A percentile compares a stretch with the other conserved stretches of the same genome.
phyloP scores from a whole-genome alignment of 371 early-diverging fungal species.

The Lichtheimia hyalospora region DNA sequence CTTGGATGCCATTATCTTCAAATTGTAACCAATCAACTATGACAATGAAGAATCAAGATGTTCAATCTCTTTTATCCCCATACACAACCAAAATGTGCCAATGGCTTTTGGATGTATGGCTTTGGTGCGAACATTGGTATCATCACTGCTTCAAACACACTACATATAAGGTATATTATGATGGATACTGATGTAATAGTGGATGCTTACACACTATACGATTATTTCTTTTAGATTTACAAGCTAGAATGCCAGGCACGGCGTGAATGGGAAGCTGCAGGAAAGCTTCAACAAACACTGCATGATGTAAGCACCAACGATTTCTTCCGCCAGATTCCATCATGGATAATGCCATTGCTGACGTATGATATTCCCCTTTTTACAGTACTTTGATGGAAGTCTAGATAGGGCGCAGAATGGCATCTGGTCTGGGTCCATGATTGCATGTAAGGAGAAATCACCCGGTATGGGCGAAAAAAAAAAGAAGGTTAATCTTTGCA shows the following conservation, averaged over 20 bases:
- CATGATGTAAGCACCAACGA: constrained; percentile 6
- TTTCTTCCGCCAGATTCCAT: too few species aligned
- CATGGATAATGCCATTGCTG: background rate
- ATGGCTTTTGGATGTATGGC: constrained; percentile 4
- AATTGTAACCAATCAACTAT: background rate
- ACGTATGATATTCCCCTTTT: background rate
- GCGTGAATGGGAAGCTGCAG: constrained; percentile 22
- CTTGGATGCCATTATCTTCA: background rate
- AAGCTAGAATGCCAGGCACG: constrained; percentile 12
- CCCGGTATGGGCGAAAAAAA: too few species aligned
- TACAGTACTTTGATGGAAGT: constrained; percentile 21
- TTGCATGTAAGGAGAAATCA: background rate
- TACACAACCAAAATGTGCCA: background rate
- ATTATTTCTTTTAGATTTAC: constrained; percentile 5
- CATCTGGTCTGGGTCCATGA: constrained; percentile 5
- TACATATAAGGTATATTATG: background rate
- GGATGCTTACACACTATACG: background rate
- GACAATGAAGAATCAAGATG: background rate
- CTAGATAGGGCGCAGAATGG: constrained; percentile 3
- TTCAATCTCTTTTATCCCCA: background rate
- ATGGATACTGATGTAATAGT: background rate
- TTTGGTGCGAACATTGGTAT: background rate
- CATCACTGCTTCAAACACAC: background rate
- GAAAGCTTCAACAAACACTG: constrained; percentile 23
- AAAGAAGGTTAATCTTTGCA: too few species aligned